Percentiles rank a stretch among this genome's conserved stretches.
phyloP scores from a whole-genome alignment of 2,329 filamentous ascomycete species.

The Alternaria sp. region DNA sequence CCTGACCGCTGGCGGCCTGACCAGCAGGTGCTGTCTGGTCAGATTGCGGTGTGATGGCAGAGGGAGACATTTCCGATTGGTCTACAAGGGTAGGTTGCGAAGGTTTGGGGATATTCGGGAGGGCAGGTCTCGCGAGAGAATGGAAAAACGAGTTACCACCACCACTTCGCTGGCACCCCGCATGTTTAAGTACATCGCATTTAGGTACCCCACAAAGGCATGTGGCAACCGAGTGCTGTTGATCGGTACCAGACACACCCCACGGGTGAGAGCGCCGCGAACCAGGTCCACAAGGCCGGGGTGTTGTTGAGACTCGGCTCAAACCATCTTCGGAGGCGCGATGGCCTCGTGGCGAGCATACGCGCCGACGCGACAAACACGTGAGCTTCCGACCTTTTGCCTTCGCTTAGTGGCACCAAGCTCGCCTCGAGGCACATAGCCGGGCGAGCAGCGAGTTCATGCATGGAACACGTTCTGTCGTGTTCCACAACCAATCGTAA shows the following conservation, averaged over 20 bases:
- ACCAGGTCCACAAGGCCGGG: conserved; percentile 2
- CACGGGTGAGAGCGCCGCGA: conserved; percentile 1
- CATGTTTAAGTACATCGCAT: conserved; percentile 29
- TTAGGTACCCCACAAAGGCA: conserved; percentile 12
- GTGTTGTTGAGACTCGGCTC: not conserved
- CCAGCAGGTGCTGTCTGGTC: conserved; percentile 22
- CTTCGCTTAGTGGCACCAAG: conserved; percentile 20
- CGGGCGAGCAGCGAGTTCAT: conserved; percentile 3
- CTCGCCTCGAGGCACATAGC: conserved; percentile 30
- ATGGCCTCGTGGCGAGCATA: conserved; percentile 21
- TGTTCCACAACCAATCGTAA: conserved; percentile 19
- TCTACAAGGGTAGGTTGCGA: not conserved
- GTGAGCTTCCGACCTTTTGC: not conserved
- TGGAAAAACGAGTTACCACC: conserved; percentile 1
- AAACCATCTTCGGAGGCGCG: not conserved
- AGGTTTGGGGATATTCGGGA: conserved; percentile 10
- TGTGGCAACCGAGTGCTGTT: conserved; percentile 13
- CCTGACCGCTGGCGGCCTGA: conserved; percentile 19
- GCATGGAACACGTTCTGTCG: conserved; percentile 1
- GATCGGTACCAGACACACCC: not conserved
- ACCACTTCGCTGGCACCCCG: conserved; percentile 13
- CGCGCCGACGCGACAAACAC: conserved; percentile 18
- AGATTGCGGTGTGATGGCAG: conserved; percentile 29
- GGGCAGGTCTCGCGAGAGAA: conserved; percentile 20
- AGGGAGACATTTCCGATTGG: conserved; percentile 36